Evolutionary conservation across 2,329 filamentous ascomycete species (phyloP), one percentile per base, ranked within the genome.

Genomic region (Xylaria sp.): DNA sequence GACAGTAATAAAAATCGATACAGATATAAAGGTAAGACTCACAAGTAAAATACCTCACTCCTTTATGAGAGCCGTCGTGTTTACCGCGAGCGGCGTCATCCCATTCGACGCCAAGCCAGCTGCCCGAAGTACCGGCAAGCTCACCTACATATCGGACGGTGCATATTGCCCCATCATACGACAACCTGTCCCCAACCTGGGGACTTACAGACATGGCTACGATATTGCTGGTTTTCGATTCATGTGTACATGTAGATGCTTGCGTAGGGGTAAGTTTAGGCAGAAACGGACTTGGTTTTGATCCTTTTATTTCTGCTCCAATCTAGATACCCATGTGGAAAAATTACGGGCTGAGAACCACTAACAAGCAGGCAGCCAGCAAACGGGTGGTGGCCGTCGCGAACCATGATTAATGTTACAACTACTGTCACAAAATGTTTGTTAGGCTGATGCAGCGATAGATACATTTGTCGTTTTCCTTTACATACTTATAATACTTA

Each of bases 101-200:
- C 96, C 96, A 99, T 85, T 99, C 96, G 54, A 98, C 93, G 53
- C 96, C 96, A 38, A 98, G 86, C 94, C 95, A 98, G 69, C 86
- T 83, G 55, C 93, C 92, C 49, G 87, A 84, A 9, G 93, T 94
- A 72, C 91, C 92, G 57, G 87, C 84, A 7, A 98, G 91, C 38
- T 86, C 79, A 50, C 96, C 96, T 68, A 92, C 81, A 76, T 94
- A 98, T 68, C 93, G 90, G 65, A 98, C 86, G 0, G 95, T 98
- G 80, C 94, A 97, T 47, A 92, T 81, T 22, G 89, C 88, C 36
- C 88, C 89, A 71, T 91, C 89, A 74, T 92, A 96, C 3, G 93
- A 97, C 45, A 95, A 83, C 15, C 96, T 89, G 79, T 96, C 90
- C 59, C 92, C 92, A 69, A 90, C 77, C 73, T 85, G 81, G 53